Evolutionary conservation across 345 rosid genomes (phyloP).

Genomic region (Camelina sativa): DNA sequence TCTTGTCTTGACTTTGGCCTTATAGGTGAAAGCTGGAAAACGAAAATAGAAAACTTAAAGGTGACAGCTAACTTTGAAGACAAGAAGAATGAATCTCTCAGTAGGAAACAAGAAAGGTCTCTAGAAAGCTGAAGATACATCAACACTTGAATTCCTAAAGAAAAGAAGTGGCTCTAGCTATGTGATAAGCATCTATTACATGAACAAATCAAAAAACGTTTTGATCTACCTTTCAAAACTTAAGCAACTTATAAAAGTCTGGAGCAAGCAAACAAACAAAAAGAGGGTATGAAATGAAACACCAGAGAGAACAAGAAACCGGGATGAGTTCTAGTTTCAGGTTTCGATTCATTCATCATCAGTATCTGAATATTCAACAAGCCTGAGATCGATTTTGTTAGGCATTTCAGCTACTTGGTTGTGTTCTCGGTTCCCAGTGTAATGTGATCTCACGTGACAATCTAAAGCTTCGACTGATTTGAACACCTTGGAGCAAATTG

Average conservation of each 20-base stretch:
- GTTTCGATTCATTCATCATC: conserved; percentile 37
- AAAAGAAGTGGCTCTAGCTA: conserved; percentile 2
- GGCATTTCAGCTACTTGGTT: conserved; percentile 46
- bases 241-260: background rate
- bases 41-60: background rate
- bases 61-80: conserved; percentile 8
- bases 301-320: background rate
- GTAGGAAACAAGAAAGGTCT: conserved; percentile 17
- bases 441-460: conserved; percentile 93
- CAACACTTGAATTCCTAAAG: conserved; percentile 8
- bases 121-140: conserved; percentile 26
- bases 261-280: conserved; percentile 11
- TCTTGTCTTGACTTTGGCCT: conserved; percentile 1
- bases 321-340: conserved; percentile 8
- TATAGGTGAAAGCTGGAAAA: conserved; percentile 28
- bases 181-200: conserved; percentile 8
- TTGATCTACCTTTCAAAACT: conserved; percentile 15
- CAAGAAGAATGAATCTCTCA: conserved; percentile 20
- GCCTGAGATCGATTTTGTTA: conserved; percentile 63
- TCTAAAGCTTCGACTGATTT: conserved; percentile 92
- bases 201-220: conserved; percentile 31
- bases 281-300: background rate
- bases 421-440: conserved; percentile 47
- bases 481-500: conserved; percentile 78
- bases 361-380: conserved; percentile 53